Evolutionary conservation across 2,329 filamentous ascomycete genomes (phyloP).

Genomic region (Zymoseptoria ardabiliae): DNA sequence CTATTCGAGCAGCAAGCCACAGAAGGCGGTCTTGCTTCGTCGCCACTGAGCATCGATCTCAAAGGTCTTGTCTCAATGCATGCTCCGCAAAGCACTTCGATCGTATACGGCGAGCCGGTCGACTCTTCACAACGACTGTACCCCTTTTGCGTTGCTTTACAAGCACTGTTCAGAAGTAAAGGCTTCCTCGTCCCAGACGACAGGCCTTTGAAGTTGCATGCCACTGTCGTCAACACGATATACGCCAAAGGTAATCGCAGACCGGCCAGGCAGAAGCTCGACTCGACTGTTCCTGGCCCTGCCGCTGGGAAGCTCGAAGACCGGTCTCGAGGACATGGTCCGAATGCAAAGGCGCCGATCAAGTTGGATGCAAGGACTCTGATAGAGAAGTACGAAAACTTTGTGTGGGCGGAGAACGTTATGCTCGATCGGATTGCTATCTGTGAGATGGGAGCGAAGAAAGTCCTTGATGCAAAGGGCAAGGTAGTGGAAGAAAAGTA

Average conservation of each 20-base stretch:
- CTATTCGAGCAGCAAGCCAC: conserved; percentile 9
- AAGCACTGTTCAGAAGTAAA: conserved; percentile 46
- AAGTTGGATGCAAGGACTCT: conserved; percentile 36
- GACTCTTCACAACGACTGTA: conserved; percentile 48
- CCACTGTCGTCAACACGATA: conserved; percentile 78
- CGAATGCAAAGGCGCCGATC: conserved; percentile 30
- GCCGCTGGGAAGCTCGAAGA: conserved; percentile 9
- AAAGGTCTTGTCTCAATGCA: conserved; percentile 56
- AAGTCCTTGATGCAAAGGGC: conserved; percentile 44
- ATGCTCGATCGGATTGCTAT: conserved; percentile 65
- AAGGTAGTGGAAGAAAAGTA: conserved; percentile 48
- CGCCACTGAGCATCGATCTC: conserved; percentile 33
- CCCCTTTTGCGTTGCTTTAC: conserved; percentile 52
- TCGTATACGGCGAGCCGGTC: conserved; percentile 57
- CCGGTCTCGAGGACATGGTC: conserved; percentile 25
- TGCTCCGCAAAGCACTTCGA: conserved; percentile 46
- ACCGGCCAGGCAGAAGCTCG: neutral
- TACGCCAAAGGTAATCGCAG: conserved; percentile 50
- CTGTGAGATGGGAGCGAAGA: conserved; percentile 81
- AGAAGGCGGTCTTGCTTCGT: neutral
- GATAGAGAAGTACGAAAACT: conserved; percentile 53
- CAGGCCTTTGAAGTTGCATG: conserved; percentile 67
- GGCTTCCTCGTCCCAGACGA: conserved; percentile 52
- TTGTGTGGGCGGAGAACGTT: conserved; percentile 63
- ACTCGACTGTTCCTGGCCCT: neutral